Base-by-base conservation (phyloP, 306 rosid species). In the Gynostemma pentaphyllum region DNA sequence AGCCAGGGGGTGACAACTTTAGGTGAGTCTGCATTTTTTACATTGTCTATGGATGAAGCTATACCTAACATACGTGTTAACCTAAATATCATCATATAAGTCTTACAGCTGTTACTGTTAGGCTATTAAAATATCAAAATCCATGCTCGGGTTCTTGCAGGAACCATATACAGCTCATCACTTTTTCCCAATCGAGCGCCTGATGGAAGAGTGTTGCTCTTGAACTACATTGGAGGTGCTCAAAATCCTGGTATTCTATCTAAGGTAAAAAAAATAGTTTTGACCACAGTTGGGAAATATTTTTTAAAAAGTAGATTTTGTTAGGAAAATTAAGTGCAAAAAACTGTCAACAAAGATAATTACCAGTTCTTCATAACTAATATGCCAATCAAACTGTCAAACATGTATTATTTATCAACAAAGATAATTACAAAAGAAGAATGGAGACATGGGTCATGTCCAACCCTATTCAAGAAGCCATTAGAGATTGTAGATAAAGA, bases 171-270 rank as follows among this genome's bases (percentile, higher is more conserved):
- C 82, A 88, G 99, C 81, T 88, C 99, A 16, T 84, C 99, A 48
- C 95, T 92, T 69, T 92, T 92, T 74, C 90, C 99, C 52, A 82
- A 84, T 78, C 83, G 99, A 72, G 95, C 96, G 55, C 99, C 95
- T 34, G 74, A 76, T 55, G 99, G 96, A 74, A 88, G 96, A 85
- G 79, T 92, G 46, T 79, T 92, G 44, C 99, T 92, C 64, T 75
- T 86, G 84, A 92, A 92, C 82, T 92, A 86, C 80, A 86, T 92
- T 68, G 99, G 99, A 81, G 99, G 99, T 69, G 95, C 96, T 56
- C 88, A 88, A 37, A 92, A 92, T 80, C 64, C 94, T 37, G 95
- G 78, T 49, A 88, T 92, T 73, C 41, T 88, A 74, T 81, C 95
- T 45, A 72, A 88, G 96, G 99, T 92, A 37, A 57, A 77, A 28